A percentile compares a stretch with the other conserved stretches of the same genome.
Conservation (phyloP, 768 basidiomycete species). For the Termitomyces sp. region DNA sequence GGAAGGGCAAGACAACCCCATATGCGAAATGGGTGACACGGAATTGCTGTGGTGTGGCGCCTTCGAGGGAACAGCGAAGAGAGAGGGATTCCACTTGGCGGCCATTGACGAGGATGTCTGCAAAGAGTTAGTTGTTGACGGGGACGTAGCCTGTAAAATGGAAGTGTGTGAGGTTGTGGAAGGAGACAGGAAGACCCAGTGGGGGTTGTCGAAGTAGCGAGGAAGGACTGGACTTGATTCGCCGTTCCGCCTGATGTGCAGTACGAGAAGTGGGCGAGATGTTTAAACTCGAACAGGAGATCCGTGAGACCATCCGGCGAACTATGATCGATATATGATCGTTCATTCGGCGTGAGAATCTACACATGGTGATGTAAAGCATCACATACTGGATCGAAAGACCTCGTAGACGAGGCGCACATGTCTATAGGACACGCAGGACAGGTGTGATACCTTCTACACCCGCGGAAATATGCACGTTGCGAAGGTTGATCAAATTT, state of each 20-base stretch:
- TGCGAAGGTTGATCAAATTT: slow-evolving; percentile 52
- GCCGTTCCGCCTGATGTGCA: slow-evolving; percentile 38
- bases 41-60: slow-evolving; percentile 46
- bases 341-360: neutral
- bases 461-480: slow-evolving; percentile 56
- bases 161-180: slow-evolving; percentile 61
- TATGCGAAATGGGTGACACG: slow-evolving; percentile 25
- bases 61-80: slow-evolving; percentile 50
- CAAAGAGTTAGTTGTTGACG: slow-evolving; percentile 42
- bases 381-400: slow-evolving; percentile 50
- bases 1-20: slow-evolving; percentile 45
- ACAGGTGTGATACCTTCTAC: slow-evolving; percentile 48
- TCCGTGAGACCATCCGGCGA: slow-evolving; percentile 41
- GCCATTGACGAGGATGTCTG: slow-evolving; percentile 56
- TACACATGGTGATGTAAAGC: neutral
- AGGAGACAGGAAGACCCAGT: slow-evolving; percentile 59
- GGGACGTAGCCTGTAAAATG: slow-evolving; percentile 57
- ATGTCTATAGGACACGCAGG: slow-evolving; percentile 45
- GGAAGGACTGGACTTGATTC: slow-evolving; percentile 36
- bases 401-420: slow-evolving; percentile 47
- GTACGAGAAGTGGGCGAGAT: slow-evolving; percentile 57
- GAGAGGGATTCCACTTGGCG: slow-evolving; percentile 62
- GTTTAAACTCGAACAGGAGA: slow-evolving; percentile 44
- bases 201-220: slow-evolving; percentile 47
- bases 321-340: slow-evolving; percentile 30